Evolutionary conservation across 202 grass and related monocot species (phyloP).

Genomic region (Saccharum hybrid): DNA sequence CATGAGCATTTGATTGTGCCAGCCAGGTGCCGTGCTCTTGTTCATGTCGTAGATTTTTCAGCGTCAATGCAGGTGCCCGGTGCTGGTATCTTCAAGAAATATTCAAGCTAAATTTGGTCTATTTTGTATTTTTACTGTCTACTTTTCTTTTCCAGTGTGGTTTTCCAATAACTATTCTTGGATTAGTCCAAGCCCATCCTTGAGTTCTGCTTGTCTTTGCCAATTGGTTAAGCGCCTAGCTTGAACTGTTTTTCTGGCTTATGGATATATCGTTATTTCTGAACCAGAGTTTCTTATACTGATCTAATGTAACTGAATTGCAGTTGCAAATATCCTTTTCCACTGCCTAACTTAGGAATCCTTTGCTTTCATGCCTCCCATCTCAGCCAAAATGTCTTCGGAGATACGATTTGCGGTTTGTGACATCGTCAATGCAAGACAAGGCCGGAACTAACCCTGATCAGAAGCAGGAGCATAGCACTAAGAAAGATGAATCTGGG

Average conservation of each 20-base stretch:
- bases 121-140: conserved; percentile 33
- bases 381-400: conserved; percentile 71
- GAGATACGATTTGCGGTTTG: conserved; percentile 56
- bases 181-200: background rate
- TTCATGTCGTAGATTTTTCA: conserved; percentile 35
- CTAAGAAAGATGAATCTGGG: conserved; percentile 27
- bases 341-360: background rate
- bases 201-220: background rate
- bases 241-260: no score
- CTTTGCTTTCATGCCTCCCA: conserved; percentile 27
- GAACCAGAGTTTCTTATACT: background rate
- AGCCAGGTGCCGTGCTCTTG: background rate
- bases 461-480: conserved; percentile 41
- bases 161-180: background rate
- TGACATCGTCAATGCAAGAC: conserved; percentile 80
- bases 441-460: conserved; percentile 41
- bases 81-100: conserved; percentile 20
- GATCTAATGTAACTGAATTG: background rate
- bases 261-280: background rate
- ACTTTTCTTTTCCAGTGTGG: background rate
- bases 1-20: background rate
- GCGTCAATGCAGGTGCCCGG: background rate
- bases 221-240: background rate
- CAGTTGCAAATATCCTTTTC: background rate
- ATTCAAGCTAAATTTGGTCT: conserved; percentile 19